These are phyloP conservation scores for Candida railenensis DNA, from an alignment of 805 yeast species.

Conservation along the genomic window DNA sequence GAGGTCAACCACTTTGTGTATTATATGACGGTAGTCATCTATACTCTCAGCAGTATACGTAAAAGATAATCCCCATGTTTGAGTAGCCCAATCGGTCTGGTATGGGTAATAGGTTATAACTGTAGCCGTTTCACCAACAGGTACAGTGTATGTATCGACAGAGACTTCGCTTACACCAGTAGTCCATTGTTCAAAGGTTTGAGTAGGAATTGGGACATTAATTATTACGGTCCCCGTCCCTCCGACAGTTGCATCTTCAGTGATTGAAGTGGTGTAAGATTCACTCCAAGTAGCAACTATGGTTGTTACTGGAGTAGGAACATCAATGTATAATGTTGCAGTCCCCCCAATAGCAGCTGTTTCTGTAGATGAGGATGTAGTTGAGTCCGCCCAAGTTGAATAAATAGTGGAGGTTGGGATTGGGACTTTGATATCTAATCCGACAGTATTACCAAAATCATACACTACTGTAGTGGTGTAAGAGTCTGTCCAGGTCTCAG, in stretches of 20 bases:
- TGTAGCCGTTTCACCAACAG: constrained; percentile 4
- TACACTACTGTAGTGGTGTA: constrained; percentile 10
- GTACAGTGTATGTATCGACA: neutral
- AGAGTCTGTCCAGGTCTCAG: constrained; percentile 7
- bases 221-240: constrained; percentile 21
- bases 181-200: constrained; percentile 10
- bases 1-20: neutral
- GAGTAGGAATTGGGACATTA: constrained; percentile 20
- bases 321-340: constrained; percentile 13
- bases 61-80: constrained; percentile 8
- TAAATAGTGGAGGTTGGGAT: constrained; percentile 8
- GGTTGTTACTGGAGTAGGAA: constrained; percentile 7
- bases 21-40: constrained; percentile 8
- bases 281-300: constrained; percentile 11
- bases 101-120: constrained; percentile 3
- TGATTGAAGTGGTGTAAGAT: constrained; percentile 12
- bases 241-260: constrained; percentile 10
- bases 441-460: constrained; percentile 10
- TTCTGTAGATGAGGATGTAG: constrained; percentile 6
- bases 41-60: constrained; percentile 8
- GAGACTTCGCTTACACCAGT: constrained; percentile 12
- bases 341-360: constrained; percentile 8
- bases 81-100: constrained; percentile 9
- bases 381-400: neutral
- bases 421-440: constrained; percentile 15